A percentile compares a stretch with the other conserved stretches of the same genome.
These are phyloP conservation scores for Linum trigynum DNA, from an alignment of 345 rosid species.

Conservation along the genomic window DNA sequence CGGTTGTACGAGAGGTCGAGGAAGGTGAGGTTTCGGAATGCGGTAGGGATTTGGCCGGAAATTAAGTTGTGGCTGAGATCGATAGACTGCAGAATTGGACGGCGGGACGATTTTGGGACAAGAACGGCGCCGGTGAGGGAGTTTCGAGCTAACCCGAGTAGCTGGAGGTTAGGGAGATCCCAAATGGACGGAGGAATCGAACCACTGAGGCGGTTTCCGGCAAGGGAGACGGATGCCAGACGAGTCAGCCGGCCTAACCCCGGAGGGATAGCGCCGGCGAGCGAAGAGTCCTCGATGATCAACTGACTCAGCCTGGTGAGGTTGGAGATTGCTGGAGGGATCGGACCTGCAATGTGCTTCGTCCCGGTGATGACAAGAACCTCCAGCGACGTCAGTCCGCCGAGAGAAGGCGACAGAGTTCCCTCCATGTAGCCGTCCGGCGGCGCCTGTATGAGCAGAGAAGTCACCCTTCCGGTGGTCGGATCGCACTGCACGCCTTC, in stretches of 20 bases:
- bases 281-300: constrained; percentile 65
- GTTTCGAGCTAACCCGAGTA: constrained; percentile 46
- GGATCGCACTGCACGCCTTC: constrained; percentile 74
- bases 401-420: constrained; percentile 60
- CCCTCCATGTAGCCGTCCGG: constrained; percentile 73
- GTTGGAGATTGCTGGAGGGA: constrained; percentile 52
- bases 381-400: constrained; percentile 45
- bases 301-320: constrained; percentile 42
- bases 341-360: constrained; percentile 64
- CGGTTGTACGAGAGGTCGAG: constrained; percentile 63
- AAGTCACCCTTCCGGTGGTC: constrained; percentile 57
- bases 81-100: constrained; percentile 40
- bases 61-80: constrained; percentile 68
- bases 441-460: constrained; percentile 40
- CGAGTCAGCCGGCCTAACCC: constrained; percentile 41
- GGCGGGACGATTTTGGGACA: constrained; percentile 35
- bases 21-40: constrained; percentile 37
- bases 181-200: constrained; percentile 60
- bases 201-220: constrained; percentile 61
- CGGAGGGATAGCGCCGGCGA: constrained; percentile 58
- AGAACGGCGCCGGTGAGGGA: constrained; percentile 65
- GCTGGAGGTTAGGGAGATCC: constrained; percentile 34
- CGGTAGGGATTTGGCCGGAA: constrained; percentile 65
- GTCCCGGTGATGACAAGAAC: constrained; percentile 51
- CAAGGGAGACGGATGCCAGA: constrained; percentile 46